Evolutionary conservation across 2,329 filamentous ascomycete genomes (phyloP).

Genomic region (Trichophyton rubrum): DNA sequence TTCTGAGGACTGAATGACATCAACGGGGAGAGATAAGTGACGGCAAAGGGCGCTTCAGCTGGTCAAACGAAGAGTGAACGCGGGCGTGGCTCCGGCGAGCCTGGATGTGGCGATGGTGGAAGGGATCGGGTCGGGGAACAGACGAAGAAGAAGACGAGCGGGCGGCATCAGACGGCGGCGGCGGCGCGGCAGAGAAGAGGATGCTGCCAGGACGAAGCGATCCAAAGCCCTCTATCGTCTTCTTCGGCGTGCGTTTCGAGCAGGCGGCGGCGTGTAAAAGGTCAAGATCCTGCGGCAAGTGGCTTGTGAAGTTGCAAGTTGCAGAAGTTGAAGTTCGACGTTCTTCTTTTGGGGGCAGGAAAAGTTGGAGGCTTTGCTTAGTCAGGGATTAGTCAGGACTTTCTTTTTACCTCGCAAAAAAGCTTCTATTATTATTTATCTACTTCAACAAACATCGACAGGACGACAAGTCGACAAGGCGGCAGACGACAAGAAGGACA

Average conservation of each 20-base stretch:
- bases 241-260: neutral
- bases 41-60: constrained; percentile 7
- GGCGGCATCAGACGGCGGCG: constrained; percentile 1
- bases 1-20: constrained; percentile 40
- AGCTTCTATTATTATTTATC: too few species aligned
- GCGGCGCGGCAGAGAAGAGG: neutral
- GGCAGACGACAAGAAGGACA: neutral
- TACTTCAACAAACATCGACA: too few species aligned
- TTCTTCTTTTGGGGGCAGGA: too few species aligned
- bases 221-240: neutral
- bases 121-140: neutral
- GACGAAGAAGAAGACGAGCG: neutral
- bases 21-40: constrained; percentile 31
- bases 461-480: too few species aligned
- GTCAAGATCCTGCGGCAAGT: neutral
- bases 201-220: neutral
- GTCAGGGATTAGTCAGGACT: neutral
- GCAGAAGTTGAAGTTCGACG: too few species aligned
- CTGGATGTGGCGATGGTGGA: constrained; percentile 4
- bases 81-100: constrained; percentile 4
- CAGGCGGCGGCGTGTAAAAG: neutral
- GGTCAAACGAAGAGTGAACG: constrained; percentile 8
- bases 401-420: neutral
- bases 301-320: neutral
- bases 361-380: neutral